Evolutionary conservation across 148 eudicot genomes (phyloP), one percentile per base, ranked within the genome.

Genomic region (Rhododendron kiyosumense): DNA sequence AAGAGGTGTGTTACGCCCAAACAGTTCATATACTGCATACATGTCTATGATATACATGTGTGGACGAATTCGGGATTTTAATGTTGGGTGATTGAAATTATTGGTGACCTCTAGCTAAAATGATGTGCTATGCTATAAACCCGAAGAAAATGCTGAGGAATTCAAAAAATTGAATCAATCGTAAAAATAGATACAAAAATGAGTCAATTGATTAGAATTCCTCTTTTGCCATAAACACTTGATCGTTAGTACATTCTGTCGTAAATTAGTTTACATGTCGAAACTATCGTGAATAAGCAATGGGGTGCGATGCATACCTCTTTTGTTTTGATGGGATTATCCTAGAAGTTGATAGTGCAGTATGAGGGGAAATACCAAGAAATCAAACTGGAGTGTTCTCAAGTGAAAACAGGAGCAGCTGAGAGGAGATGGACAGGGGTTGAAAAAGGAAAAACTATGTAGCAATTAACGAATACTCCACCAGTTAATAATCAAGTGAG

Each of bases 1-100:
- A 93, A 81, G 98, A 97, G 99, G 99, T 96, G 86, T 13, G 20
- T 43, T 79, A n/a, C 12, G 69, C 2, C 59, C 14, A 71, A 24
- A 75, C 34, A 48, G 17, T 82, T 20, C 74, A 34, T 28, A 51
- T 13, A 45, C 3, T 63, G n/a, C 24, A 24, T 12, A 8, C 20
- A 3, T 30, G 10, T 18, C 13, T 30, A 7, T 63, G 69, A n/a
- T 63, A 24, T 63, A 24, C 12, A 63, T 9, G 69, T 8, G 69
- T 24, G 10, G 69, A 63, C 69, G 3, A 63, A 63, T 63, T 63
- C 3, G 28, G 69, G 69, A 63, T 63, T 63, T 10, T 63, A 24
- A 63, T 63, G 20, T 63, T 63, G 28, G 30, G 26, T 24, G 69
- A 22, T 18, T 63, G 2, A 63, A 63, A 24, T 63, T 63, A n/a